Base-by-base conservation (phyloP, 805 yeast genomes). In the Lachancea meyersii region DNA sequence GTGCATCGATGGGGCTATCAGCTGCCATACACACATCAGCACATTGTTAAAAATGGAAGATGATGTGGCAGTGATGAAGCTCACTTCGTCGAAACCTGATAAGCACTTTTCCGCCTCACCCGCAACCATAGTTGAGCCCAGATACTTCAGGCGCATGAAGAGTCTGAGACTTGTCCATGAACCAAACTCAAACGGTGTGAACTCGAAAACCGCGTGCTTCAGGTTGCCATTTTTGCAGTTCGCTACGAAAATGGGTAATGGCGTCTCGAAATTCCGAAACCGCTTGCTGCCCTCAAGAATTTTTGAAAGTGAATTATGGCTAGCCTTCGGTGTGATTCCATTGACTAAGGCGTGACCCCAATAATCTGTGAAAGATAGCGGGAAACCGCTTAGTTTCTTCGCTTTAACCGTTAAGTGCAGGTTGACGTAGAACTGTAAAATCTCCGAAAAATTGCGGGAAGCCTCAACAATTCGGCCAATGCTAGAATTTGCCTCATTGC, bases 161-260 rank as follows among this genome's bases (percentile, higher is more conserved):
- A 75, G 63, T 28, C 67, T 60, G 26, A 73, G 48, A 11, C 63
- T 47, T 48, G 79, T 82, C 84, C 85, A 80, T 0, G 82, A 76
- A 0, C 86, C 86, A 63, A 79, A 79, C 44, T 80, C 87, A 52
- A 60, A 77, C 0, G 85, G 85, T 11, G 73, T 76, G 49, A 80
- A 73, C 56, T 80, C 86, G 48, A 78, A 71, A 2, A 76, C 39
- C 47, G 60, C 47, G 54, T 61, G 38, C 50, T 53, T 48, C 43
- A 48, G 18, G 55, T 64, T 3, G 71, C 73, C 40, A 63, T 65
- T 48, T 69, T 68, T 43, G 54, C 62, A 55, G 60, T 65, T 22
- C 73, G 64, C 34, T 69, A 58, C 17, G 71, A 67, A 17, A 71
- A 73, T 14, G 75, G 84, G 54, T 68, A 77, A 14, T 74, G 84